Base-by-base conservation (phyloP, 1,139 yeast genomes). In the Kurtzmaniella natalensis region DNA sequence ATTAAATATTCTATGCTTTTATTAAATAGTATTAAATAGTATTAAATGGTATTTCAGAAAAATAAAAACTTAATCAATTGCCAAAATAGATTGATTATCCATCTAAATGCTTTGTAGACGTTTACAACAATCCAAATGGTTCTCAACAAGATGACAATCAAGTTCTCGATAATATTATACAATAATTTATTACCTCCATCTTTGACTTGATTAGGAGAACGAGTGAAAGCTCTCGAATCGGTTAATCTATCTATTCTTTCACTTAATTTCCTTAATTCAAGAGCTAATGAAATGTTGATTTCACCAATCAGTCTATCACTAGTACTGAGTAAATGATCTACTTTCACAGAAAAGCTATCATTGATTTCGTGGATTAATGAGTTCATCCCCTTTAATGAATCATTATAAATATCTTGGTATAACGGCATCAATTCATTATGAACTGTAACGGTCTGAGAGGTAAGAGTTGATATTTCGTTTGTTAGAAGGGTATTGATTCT, bases 231-330 rank as follows among this genome's bases (percentile, higher is more conserved):
- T 7, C 67, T 57, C 3, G 46, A 42, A 36, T 72, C 71, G 4
- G 29, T 26, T 33, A 81, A 59, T 30, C 69, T 70, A 39, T 83
- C 94, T 18, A 81, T 61, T 33, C 78, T 70, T 50, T 85, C 94
- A 33, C 74, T 74, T n/a, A 84, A 63, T 41, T 78, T 76, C 37
- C 94, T 65, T 27, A 85, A 61, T 46, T 84, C 86, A 35, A 86
- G 59, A 20, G 88, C 76, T 34, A 86, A 61, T 1, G 94, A 81
- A 0, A 96, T 87, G 54, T 82, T 85, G 40, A 87, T 81, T 50
- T 85, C 95, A 43, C 92, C 84, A 37, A 83, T 74, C 16, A 85
- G 72, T 41, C 94, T 66, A 55, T 87, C 95, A 36, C 89, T 78
- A 29, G 73, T 68, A 16, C 82, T 76, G 27, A 87, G 64, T 37